Percentiles rank a stretch among this genome's conserved stretches.
Conservation (phyloP, 179 eudicot species). For the Heliamphora pulchella region DNA sequence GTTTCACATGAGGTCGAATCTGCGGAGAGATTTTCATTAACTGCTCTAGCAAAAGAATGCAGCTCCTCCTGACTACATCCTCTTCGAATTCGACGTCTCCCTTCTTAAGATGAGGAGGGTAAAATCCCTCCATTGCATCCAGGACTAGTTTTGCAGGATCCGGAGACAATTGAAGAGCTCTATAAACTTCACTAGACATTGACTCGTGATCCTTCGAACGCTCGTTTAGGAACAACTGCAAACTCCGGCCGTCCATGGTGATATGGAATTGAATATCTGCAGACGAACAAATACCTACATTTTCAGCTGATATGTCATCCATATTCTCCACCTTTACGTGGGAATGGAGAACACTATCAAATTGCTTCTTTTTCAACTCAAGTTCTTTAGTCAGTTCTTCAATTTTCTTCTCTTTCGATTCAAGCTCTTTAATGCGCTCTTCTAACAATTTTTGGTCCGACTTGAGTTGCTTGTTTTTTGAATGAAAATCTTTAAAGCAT, state of each 20-base stretch:
- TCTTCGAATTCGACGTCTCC: conserved; percentile 17
- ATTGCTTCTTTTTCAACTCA: conserved; percentile 17
- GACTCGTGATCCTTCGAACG: conserved; percentile 21
- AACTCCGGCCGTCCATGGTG: conserved; percentile 26
- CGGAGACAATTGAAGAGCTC: conserved; percentile 22
- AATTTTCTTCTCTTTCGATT: conserved; percentile 18
- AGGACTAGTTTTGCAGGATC: conserved; percentile 32
- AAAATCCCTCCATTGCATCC: conserved; percentile 40
- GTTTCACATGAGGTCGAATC: conserved; percentile 15
- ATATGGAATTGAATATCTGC: conserved; percentile 16
- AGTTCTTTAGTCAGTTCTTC: conserved; percentile 14
- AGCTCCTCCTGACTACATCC: conserved; percentile 30
- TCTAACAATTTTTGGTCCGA: conserved; percentile 15
- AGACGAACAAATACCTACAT: conserved; percentile 1
- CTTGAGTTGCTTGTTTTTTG: conserved; percentile 20
- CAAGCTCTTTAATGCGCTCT: conserved; percentile 21
- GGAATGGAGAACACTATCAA: conserved; percentile 4
- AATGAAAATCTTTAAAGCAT: conserved; percentile 9
- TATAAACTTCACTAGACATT: conserved; percentile 24
- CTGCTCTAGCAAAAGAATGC: conserved; percentile 35
- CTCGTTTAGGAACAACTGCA: conserved; percentile 35
- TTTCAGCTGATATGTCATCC: background rate
- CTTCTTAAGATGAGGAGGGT: conserved; percentile 34
- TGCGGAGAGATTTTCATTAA: conserved; percentile 23
- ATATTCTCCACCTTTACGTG: conserved; percentile 11